Base-by-base conservation (phyloP, 2,329 filamentous ascomycete species). In the Pseudogymnoascus sp. region DNA sequence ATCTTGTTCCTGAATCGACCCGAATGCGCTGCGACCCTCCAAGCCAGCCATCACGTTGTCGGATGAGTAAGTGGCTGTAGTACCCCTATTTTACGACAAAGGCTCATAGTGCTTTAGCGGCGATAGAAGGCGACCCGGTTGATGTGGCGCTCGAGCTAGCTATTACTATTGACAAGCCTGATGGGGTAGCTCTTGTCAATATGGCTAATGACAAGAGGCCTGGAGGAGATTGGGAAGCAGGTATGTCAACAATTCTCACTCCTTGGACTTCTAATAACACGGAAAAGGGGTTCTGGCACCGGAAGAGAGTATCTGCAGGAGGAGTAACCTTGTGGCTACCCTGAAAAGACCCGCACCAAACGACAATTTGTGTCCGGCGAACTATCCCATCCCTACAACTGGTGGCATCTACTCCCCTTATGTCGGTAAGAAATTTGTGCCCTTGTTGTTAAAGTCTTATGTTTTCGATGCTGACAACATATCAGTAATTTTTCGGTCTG, bases 161-260 rank as follows among this genome's bases (percentile, higher is more conserved):
- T 28, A 76, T 75, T 65, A 74, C 72, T 1, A 71, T 74, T 5
- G 72, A 72, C 21, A 72, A 72, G 69, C 70, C 72, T 25, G 63
- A 56, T 14, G 74, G 77, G 2, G 81, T 90, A 63, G 85, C 87
- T 0, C 86, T 90, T 64, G 84, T 91, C 66, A 90, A 88, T 68
- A 83, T 86, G 63, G 89, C 89, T 59, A 90, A 92, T 75, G 89
- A 92, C 73, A 89, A 88, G 71, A 81, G 88, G 38, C 82, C 89
- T 0, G 89, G 89, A 8, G 89, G 89, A n/a, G 89, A 92, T 72
- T 93, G 89, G 89, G 89, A 91, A 69, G 88, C 82, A 5, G 81
- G 80, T 65, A 79, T 76, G 11, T 59, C 38, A 38, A 18, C 61
- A 62, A 10, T 8, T 34, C 31, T 23, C 5, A 31, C 10, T 2